Base-by-base conservation (phyloP, 2,329 filamentous ascomycete genomes). In the Colletotrichum kahawae region DNA sequence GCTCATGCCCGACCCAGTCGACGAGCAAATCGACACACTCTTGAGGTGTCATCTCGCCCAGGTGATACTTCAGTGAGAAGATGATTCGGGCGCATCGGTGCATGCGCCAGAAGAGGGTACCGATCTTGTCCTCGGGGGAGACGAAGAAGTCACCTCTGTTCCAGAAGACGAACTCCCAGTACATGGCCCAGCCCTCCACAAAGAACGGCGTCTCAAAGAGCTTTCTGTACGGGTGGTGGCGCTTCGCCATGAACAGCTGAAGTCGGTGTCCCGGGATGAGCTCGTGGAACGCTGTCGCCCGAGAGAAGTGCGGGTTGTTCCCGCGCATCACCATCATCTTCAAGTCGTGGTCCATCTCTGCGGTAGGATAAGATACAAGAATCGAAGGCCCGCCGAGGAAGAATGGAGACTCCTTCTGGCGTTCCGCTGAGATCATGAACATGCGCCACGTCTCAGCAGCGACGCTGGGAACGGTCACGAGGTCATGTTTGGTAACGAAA, bases 41-140 rank as follows among this genome's bases (percentile, higher is more conserved):
- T 73, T 85, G 83, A 2, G 90, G 85, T 12, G 82, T 86, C 85
- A 91, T 87, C 75, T 87, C 79, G 2, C 89, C 89, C 1, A 92
- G 85, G 78, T 92, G 90, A 74, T 91, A 92, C 51, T 87, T 87
- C 2, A 92, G 80, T 0, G 88, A 90, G 81, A 92, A 92, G 14
- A 90, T 82, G 77, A 92, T 92, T 48, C 91, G 87, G 7, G 88
- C 88, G 77, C 90, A 92, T 33, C 91, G 88, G 79, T 92, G 90
- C 87, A 92, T 91, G 16, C 90, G 86, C 90, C 90, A 92, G 79
- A 92, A 92, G 9, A 92, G 81, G 76, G 91, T 89, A 0, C 90
- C 90, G 27, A 92, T 85, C 51, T 85, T 85, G 76, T 92, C 88
- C 74, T 90, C 87, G 0, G 90, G 84, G 1, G 84, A 84, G 5